Evolutionary conservation across 768 basidiomycete genomes (phyloP).

Genomic region (Hericium erinaceus): DNA sequence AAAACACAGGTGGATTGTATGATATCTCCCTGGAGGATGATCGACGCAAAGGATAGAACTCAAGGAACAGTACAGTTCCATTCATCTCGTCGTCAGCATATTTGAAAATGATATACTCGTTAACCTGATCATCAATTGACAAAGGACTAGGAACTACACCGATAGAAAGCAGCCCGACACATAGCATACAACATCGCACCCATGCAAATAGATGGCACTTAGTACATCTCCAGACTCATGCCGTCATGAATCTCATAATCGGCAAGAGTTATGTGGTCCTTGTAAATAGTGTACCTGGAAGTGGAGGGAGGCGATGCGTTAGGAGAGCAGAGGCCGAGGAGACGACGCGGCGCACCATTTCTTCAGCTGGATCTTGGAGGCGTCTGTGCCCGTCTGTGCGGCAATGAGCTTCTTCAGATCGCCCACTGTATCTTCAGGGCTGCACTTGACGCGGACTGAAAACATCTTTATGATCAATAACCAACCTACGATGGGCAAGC

Average conservation of each 20-base stretch:
- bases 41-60: too few relatives aligned
- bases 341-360: slow-evolving; percentile 64
- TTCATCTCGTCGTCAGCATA: too few relatives aligned
- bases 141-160: not conserved
- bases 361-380: slow-evolving; percentile 84
- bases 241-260: slow-evolving; percentile 93
- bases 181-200: not conserved
- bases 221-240: slow-evolving; percentile 93
- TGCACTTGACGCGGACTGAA: slow-evolving; percentile 85
- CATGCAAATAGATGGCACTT: not conserved
- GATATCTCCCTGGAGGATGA: too few relatives aligned
- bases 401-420: slow-evolving; percentile 96
- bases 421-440: slow-evolving; percentile 91
- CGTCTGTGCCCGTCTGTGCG: slow-evolving; percentile 88
- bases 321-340: not conserved
- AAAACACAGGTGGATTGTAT: too few relatives aligned
- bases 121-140: not conserved
- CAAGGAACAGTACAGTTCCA: too few relatives aligned
- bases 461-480: not conserved
- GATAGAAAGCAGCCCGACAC: not conserved
- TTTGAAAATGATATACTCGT: not conserved
- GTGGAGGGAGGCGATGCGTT: not conserved
- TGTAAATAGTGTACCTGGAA: slow-evolving; percentile 84
- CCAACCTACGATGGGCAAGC: not conserved
- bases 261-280: slow-evolving; percentile 89